Base-by-base conservation (phyloP, 2,329 filamentous ascomycete species). In the Penicillium sp. region DNA sequence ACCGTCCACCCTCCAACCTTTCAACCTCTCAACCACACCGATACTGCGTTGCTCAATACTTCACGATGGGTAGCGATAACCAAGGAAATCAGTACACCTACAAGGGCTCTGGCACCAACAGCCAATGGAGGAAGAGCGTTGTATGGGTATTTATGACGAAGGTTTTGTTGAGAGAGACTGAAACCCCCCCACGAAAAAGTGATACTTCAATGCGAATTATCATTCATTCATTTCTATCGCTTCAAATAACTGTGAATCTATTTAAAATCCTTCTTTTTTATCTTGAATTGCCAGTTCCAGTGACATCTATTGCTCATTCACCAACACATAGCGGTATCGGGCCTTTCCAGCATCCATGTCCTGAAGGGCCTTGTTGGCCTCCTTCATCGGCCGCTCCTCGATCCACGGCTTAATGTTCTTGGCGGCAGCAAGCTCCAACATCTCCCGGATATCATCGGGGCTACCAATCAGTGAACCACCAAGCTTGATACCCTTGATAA, bases 401-500 rank as follows among this genome's bases (percentile, higher is more conserved):
- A 78, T 61, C 78, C 78, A 80, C 1, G 76, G 69, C 58, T 72
- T 66, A 16, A 79, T 59, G 1, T 68, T 68, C 63, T 77, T 75
- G 29, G 72, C 65, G 8, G 67, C 77, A 5, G 70, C 74, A 19
- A 80, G 64, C n/a, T 75, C 61, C 53, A 80, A 64, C 78, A 80
- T 79, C 55, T 77, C 72, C 13, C 70, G 66, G 48, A 79, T 78
- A 59, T 79, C 72, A 9, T 61, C 58, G 6, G 74, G 76, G 43
- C 70, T 69, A 6, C 78, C 77, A 49, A 78, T 75, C 26, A 71
- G 33, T 3, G 73, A 76, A 4, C 83, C 83, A 9, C 75, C 77
- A 19, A 86, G 69, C 66, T 78, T 81, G 55, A 78, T 59, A 11
- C 68, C 64, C 27, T 82, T 85, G 5, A 63, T 66, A 45, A 90